Percentiles rank a stretch among this genome's conserved stretches.
These are phyloP conservation scores for Saccharomycopsis oosterbeekiorum DNA, from an alignment of 805 yeast species.

Conservation along the genomic window DNA sequence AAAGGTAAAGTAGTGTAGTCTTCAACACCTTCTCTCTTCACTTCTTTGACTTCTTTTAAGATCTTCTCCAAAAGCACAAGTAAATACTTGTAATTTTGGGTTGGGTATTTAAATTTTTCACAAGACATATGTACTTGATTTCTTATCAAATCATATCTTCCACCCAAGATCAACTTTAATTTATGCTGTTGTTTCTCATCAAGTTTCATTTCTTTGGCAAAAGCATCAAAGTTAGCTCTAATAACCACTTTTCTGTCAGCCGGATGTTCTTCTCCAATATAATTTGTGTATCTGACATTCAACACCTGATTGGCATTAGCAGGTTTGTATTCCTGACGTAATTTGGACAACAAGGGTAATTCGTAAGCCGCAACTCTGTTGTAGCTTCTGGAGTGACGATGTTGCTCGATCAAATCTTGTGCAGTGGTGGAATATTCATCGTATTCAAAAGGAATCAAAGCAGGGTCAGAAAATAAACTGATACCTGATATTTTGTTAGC, in stretches of 20 bases:
- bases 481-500: conserved; percentile 29
- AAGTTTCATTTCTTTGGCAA: conserved; percentile 38
- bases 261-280: conserved; percentile 62
- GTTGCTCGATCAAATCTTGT: conserved; percentile 59
- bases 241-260: conserved; percentile 63
- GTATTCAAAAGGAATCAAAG: conserved; percentile 37
- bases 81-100: conserved; percentile 75
- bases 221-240: conserved; percentile 28
- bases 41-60: conserved; percentile 53
- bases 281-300: conserved; percentile 61
- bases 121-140: conserved; percentile 58
- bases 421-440: conserved; percentile 65
- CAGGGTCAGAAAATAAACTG: conserved; percentile 27
- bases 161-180: conserved; percentile 67
- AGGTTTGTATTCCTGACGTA: conserved; percentile 57
- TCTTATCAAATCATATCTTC: conserved; percentile 55
- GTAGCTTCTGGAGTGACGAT: conserved; percentile 65
- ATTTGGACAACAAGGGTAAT: conserved; percentile 73
- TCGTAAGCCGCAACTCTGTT: conserved; percentile 86
- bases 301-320: conserved; percentile 40
- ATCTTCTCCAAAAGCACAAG: conserved; percentile 55
- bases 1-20: conserved; percentile 71
- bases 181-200: conserved; percentile 51
- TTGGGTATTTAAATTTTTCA: conserved; percentile 58
- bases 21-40: conserved; percentile 31